Evolutionary conservation across 1,139 yeast species (phyloP), one percentile per base, ranked within the genome.

Genomic region (Candida sp.): DNA sequence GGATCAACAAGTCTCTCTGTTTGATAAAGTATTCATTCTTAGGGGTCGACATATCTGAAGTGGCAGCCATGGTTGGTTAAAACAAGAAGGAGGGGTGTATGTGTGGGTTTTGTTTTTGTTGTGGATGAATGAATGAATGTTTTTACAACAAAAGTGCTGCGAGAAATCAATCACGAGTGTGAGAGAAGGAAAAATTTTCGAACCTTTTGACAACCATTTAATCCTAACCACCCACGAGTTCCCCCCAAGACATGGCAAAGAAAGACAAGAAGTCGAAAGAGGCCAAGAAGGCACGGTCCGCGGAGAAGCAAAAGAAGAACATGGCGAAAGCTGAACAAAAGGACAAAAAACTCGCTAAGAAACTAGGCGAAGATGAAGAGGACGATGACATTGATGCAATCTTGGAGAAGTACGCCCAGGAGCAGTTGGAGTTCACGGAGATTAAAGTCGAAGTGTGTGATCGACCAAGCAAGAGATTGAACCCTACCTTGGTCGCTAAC

Each of bases 321-420:
- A 80, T 76, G 48, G 72, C 83, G 49, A 94, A 94, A 66, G 86
- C 96, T 4, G 96, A 87, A 45, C 61, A 66, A 5, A 92, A 90
- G 68, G 77, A 78, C 59, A 90, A 91, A 68, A 92, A 92, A 67
- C 74, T 80, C 63, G 87, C 92, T 37, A 86, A 85, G 63, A 91
- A 91, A 65, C 71, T 77, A 30, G 93, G 88, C 17, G 89, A 84
- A 32, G 91, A 84, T 38, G 97, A 90, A 50, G 97, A 90, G 59
- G 97, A 92, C 60, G 81, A 88, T 57, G 97, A 91, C 63, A 85
- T 94, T 51, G 98, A 94, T 67, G 88, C 88, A 56, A 83, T 94
- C 51, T 75, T 94, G 51, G 90, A 84, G 38, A 88, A 87, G 58
- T 88, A 86, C 63, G 92, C 93, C 49, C 77, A 81, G 59, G 90